Conservation (phyloP, 2,329 filamentous ascomycete genomes). For the Onygenales sp. region DNA sequence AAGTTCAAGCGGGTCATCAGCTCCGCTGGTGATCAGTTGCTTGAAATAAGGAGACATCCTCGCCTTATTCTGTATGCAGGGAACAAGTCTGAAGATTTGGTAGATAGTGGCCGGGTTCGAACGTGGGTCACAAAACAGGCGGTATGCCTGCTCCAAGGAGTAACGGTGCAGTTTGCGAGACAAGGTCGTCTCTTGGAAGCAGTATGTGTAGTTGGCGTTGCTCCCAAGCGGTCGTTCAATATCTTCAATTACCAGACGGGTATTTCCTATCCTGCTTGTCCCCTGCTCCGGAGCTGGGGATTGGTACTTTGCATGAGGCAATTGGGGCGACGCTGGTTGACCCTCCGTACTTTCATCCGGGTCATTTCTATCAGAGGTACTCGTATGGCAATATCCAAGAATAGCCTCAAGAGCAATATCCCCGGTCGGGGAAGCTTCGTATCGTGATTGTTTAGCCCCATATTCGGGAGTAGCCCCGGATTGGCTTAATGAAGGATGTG, state of each 20-base stretch:
- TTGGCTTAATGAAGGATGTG: no score
- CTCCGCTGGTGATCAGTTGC: not conserved
- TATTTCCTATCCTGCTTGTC: not conserved
- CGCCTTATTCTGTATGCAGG: constrained; percentile 16
- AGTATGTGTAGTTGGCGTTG: constrained; percentile 38
- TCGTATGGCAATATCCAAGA: not conserved
- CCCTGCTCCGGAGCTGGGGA: not conserved
- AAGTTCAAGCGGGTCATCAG: constrained; percentile 11
- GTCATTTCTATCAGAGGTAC: not conserved
- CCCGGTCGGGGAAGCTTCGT: not conserved
- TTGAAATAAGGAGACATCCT: not conserved
- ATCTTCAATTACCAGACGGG: not conserved
- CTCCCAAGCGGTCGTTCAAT: not conserved
- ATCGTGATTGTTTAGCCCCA: not conserved
- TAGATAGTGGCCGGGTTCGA: constrained; percentile 12
- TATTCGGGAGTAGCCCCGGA: not conserved
- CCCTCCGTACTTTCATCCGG: not conserved
- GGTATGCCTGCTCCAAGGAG: constrained; percentile 53
- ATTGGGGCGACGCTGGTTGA: not conserved
- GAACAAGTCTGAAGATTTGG: constrained; percentile 17
- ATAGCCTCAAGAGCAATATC: not conserved
- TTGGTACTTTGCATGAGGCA: not conserved
- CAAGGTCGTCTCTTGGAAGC: constrained; percentile 59
- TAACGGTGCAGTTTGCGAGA: constrained; percentile 61
- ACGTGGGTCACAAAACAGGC: constrained; percentile 38